These are phyloP conservation scores for Mycotypha africana DNA, from an alignment of 371 early-diverging fungal genomes.

Conservation along the genomic window DNA sequence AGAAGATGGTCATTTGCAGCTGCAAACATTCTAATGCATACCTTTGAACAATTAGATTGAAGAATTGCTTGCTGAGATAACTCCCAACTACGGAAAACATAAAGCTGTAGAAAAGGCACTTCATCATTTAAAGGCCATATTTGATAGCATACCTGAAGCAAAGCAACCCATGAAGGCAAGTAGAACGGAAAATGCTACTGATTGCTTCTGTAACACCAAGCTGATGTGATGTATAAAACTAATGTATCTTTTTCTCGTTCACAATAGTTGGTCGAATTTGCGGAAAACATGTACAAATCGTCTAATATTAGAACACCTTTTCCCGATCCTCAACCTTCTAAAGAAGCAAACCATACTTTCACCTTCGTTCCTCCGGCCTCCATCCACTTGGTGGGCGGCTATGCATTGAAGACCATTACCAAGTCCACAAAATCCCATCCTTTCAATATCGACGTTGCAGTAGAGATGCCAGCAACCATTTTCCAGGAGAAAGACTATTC, in stretches of 20 bases:
- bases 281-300: slow-evolving; percentile 41
- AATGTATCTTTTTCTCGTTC: neutral
- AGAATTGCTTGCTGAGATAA: slow-evolving; percentile 75
- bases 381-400: slow-evolving; percentile 88
- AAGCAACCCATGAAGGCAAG: slow-evolving; percentile 48
- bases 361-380: slow-evolving; percentile 68
- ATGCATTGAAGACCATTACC: slow-evolving; percentile 71
- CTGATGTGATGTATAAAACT: neutral
- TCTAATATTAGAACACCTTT: slow-evolving; percentile 66
- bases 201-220: too few species aligned
- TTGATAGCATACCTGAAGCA: slow-evolving; percentile 46
- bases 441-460: slow-evolving; percentile 85
- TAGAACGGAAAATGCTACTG: neutral
- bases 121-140: slow-evolving; percentile 54
- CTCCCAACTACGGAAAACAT: slow-evolving; percentile 58
- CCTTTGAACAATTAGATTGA: slow-evolving; percentile 54
- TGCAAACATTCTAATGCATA: neutral
- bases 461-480: slow-evolving; percentile 85
- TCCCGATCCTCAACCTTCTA: slow-evolving; percentile 63
- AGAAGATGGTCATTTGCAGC: neutral
- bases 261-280: slow-evolving; percentile 40
- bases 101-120: slow-evolving; percentile 73
- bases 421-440: slow-evolving; percentile 52
- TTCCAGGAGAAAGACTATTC: slow-evolving; percentile 91
- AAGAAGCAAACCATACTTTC: slow-evolving; percentile 71